Evolutionary conservation across 495 filamentous ascomycete genomes (phyloP), one percentile per base, ranked within the genome.

Genomic region (Penicillium roqueforti): DNA sequence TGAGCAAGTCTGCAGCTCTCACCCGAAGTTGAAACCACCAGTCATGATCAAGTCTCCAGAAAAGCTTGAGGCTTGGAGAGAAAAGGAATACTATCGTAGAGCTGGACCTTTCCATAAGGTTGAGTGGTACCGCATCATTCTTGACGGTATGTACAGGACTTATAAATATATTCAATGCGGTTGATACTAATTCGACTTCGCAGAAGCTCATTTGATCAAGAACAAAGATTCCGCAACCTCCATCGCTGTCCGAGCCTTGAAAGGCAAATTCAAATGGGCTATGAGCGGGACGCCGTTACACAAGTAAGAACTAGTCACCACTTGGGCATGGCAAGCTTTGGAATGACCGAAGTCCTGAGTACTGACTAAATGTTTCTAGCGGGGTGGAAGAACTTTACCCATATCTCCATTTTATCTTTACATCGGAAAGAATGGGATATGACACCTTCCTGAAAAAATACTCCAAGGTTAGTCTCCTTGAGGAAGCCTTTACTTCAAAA

Each of bases 271-370:
- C 51, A 76, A 79, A 32, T 89, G 86, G 86, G 69, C 77, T 1
- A 29, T 89, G 0, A 79, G 68, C 11, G 86, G 83, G 1, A 89
- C 85, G 0, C 86, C 83, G 0, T 60, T 87, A n/a, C 60, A 73
- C 5, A 87, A 86, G 67, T 68, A 58, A 47, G 61, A 11, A 13
- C 3, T 10, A 28, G 39, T 39, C 22, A 1, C 3, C 34, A 10
- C n/a, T n/a, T 26, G 9, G 1, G 9, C 9, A 29, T 29, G n/a
- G 42, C 18, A 19, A 29, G 3, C 34, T 20, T 8, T 29, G 19
- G n/a, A 10, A 3, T 7, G 14, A 8, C 1, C 6, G 11, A 43
- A 16, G 8, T 26, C 5, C 6, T 26, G 3, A 22, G 23, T 18
- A 6, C 56, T 63, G 19, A 59, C 19, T 0, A 25, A 26, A 14